A percentile compares a stretch with the other conserved stretches of the same genome.
These are phyloP conservation scores for Septoria petroselini DNA, from an alignment of 2,329 filamentous ascomycete genomes.

Conservation along the genomic window DNA sequence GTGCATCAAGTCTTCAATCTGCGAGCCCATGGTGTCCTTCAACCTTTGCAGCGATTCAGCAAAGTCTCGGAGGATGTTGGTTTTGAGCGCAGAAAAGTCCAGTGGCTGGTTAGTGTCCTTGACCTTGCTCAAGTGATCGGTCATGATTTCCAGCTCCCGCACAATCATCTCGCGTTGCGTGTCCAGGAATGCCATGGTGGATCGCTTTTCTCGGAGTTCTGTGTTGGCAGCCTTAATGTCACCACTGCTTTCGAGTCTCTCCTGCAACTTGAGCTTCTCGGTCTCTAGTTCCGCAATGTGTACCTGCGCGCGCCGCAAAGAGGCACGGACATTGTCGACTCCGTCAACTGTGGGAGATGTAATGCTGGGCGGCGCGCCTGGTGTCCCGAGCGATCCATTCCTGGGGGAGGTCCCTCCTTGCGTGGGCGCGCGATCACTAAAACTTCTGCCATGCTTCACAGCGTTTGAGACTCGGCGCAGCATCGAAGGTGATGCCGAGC, in stretches of 20 bases:
- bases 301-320: slow-evolving; percentile 25
- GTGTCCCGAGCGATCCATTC: slow-evolving; percentile 41
- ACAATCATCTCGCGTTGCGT: slow-evolving; percentile 95
- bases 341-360: slow-evolving; percentile 26
- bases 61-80: slow-evolving; percentile 60
- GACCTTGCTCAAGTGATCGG: slow-evolving; percentile 79
- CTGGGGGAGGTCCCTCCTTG: slow-evolving; percentile 35
- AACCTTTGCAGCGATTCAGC: slow-evolving; percentile 62
- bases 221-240: slow-evolving; percentile 76
- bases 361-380: slow-evolving; percentile 23
- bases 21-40: slow-evolving; percentile 71
- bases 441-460: slow-evolving; percentile 86
- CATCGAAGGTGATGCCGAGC: slow-evolving; percentile 58
- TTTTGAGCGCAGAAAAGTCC: slow-evolving; percentile 69
- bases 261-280: slow-evolving; percentile 60
- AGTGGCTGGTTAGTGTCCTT: slow-evolving; percentile 79
- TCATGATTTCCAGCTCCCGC: slow-evolving; percentile 82
- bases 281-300: slow-evolving; percentile 76
- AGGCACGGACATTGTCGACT: slow-evolving; percentile 24
- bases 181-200: slow-evolving; percentile 90
- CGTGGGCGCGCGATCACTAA: slow-evolving; percentile 58
- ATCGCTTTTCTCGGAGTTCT: slow-evolving; percentile 86
- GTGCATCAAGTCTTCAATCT: slow-evolving; percentile 85
- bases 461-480: slow-evolving; percentile 88
- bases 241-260: slow-evolving; percentile 55